Evolutionary conservation across 2,329 filamentous ascomycete species (phyloP).

Genomic region (Colletotrichum sublineola): DNA sequence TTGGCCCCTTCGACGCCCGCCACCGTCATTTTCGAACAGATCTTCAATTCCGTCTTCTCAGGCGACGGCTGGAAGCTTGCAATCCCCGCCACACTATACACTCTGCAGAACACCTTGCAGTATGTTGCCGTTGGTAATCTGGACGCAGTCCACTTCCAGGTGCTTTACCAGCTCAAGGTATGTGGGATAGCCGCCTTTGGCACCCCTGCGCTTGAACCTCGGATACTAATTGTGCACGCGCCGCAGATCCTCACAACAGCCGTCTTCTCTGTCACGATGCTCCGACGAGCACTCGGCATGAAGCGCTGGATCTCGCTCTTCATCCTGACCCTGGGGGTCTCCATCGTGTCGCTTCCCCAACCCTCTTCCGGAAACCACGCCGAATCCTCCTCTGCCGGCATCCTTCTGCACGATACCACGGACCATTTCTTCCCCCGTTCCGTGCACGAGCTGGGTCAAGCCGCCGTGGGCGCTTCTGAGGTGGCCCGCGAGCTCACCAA

Average conservation of each 20-base stretch:
- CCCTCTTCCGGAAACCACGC: constrained; percentile 53
- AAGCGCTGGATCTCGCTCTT: constrained; percentile 86
- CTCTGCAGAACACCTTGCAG: constrained; percentile 92
- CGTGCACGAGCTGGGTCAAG: constrained; percentile 79
- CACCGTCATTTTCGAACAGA: constrained; percentile 82
- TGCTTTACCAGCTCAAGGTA: constrained; percentile 91
- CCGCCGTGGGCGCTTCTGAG: constrained; percentile 57
- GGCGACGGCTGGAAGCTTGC: constrained; percentile 96
- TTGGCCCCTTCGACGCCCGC: constrained; percentile 84
- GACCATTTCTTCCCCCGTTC: constrained; percentile 83
- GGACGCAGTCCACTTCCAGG: constrained; percentile 92
- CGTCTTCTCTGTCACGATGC: constrained; percentile 84
- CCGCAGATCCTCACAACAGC: constrained; percentile 85
- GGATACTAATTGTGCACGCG: neutral
- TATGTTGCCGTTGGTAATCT: constrained; percentile 93
- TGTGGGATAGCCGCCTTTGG: constrained; percentile 34
- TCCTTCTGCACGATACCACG: constrained; percentile 73
- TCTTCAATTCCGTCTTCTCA: constrained; percentile 85
- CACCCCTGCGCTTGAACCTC: neutral
- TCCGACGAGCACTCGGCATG: constrained; percentile 77
- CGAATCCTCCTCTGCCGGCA: constrained; percentile 65
- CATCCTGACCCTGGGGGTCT: constrained; percentile 84
- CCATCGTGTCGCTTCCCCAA: constrained; percentile 82
- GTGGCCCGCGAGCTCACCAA: constrained; percentile 66
- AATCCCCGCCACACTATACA: constrained; percentile 89